Evolutionary conservation across 2,329 filamentous ascomycete genomes (phyloP), one percentile per base, ranked within the genome.

Genomic region (Fusarium agapanthi): DNA sequence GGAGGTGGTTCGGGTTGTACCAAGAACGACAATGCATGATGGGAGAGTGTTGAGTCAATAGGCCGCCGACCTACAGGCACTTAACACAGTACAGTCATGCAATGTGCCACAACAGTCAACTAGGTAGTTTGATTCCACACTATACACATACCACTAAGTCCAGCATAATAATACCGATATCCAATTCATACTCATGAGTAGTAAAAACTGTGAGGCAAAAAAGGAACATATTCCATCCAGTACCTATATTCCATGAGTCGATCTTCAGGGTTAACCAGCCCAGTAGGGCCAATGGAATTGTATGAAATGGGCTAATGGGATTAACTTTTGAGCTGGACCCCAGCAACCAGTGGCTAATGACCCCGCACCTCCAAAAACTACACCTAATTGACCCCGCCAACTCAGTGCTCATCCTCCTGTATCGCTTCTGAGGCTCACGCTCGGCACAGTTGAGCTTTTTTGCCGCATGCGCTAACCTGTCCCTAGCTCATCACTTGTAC

Each of bases 281-380:
- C 40, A 53, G 28, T 22, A 45, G 38, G 61, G 34, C 53, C 41
- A 69, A 69, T 51, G 38, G 34, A 18, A 38, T 37, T 34, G 44
- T 48, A 26, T 67, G 53, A 67, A 65, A 61, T 53, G 44, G 44
- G n/a, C 48, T 28, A 41, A 28, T 28, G 24, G 50, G 35, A 57
- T 55, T 32, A 48, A 67, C 62, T 67, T 67, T 57, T 65, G 64
- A 75, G 53, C 60, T 50, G 24, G 54, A 74, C 71, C 48, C 26
- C 32, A 41, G 30, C 35, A 35, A 26, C 40, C 44, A 58, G 41
- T 58, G 55, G 32, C 60, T 54, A 76, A 69, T 73, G 68, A 77
- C 75, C 72, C 74, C 75, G 75, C 74, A 73, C 71, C 67, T 73
- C 67, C 72, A 64, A 68, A 57, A 53, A 73, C 65, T 61, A 67